Evolutionary conservation across 805 yeast species (phyloP), one percentile per base, ranked within the genome.

Genomic region (Cyberlindnera nakhonratchasimensis): DNA sequence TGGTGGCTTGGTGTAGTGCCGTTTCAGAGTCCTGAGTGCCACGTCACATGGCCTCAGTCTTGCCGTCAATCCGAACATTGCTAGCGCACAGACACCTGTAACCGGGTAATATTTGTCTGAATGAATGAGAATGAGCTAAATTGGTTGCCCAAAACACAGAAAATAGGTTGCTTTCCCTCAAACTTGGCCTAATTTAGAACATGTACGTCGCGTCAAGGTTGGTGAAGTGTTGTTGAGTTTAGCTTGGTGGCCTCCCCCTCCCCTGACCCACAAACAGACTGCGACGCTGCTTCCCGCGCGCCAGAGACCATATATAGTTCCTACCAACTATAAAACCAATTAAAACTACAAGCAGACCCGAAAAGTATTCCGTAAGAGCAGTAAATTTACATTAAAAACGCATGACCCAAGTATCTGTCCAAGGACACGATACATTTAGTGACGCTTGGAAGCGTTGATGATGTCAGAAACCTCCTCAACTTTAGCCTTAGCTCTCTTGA

Each of bases 401-500:
- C 44, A 37, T 37, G 19, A 42, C 43, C 48, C 42, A 38, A 32
- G 21, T 34, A 22, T n/a, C 25, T 22, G 12, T 22, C 28, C 28
- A 36, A 31, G 38, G 33, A 32, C 20, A 14, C 13, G 36, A 33
- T 33, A 33, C 32, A 42, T 57, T 74, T 82, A 83, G 72, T 85
- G 93, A 80, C 87, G 80, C 76, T 90, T 96, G 71, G 96, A 86
- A 25, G 37, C 29, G 37, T 34, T 34, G 74, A 91, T 91, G 80
- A 91, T 80, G 71, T 77, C 74, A 84, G 79, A 87, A 90, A 95
- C 86, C 77, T 90, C 96, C 79, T 93, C 99, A 71, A 93, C 95
- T 90, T 93, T 93, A 73, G 88, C 93, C 86, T 88, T 87, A 67
- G 98, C 97, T 82, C 99, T 95, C 80, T 82, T 83, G 85, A 91